These are phyloP conservation scores for Candida saitoana DNA, from an alignment of 805 yeast species.

Conservation along the genomic window DNA sequence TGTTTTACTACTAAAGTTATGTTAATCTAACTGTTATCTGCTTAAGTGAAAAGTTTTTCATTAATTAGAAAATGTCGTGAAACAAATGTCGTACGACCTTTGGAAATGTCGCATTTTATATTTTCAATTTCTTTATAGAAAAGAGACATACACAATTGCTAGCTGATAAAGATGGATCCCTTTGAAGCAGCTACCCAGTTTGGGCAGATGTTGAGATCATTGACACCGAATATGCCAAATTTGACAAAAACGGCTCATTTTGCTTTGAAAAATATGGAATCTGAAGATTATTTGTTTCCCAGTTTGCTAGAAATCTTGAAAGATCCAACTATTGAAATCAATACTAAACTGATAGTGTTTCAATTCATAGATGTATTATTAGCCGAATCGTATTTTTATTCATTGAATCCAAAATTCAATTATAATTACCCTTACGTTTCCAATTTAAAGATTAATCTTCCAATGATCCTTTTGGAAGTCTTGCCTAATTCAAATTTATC, in stretches of 20 bases:
- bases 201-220: slow-evolving; percentile 55
- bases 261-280: slow-evolving; percentile 53
- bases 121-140: no score
- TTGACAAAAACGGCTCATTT: slow-evolving; percentile 51
- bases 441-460: slow-evolving; percentile 29
- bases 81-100: neutral
- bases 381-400: slow-evolving; percentile 29
- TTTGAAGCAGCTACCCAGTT: slow-evolving; percentile 82
- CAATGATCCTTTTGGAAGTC: slow-evolving; percentile 29
- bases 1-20: slow-evolving; percentile 16
- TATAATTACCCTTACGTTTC: slow-evolving; percentile 37
- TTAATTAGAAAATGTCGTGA: neutral
- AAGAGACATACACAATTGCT: no score
- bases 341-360: slow-evolving; percentile 60
- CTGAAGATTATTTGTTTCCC: slow-evolving; percentile 65
- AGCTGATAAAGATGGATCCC: slow-evolving; percentile 60
- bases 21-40: neutral
- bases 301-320: slow-evolving; percentile 60
- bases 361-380: slow-evolving; percentile 67
- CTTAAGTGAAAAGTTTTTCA: slow-evolving; percentile 1
- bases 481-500: slow-evolving; percentile 35
- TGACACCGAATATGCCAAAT: slow-evolving; percentile 61
- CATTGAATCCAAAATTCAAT: slow-evolving; percentile 31
- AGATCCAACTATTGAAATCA: slow-evolving; percentile 46
- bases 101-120: no score